These are phyloP conservation scores for Termitomyces eurrhizus DNA, from an alignment of 768 basidiomycete species.

Conservation along the genomic window DNA sequence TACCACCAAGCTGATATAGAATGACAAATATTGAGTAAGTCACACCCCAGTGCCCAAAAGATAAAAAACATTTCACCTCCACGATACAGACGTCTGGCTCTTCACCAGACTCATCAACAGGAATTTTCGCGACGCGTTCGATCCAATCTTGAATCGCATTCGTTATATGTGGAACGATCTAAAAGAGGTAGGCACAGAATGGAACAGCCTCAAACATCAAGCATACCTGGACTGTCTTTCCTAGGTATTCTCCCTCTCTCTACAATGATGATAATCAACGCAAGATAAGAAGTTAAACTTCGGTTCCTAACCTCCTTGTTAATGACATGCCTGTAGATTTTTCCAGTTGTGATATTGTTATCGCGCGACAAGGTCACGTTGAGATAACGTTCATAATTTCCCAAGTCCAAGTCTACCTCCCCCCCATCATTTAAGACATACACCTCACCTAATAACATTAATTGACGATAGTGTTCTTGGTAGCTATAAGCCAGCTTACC, in stretches of 20 bases:
- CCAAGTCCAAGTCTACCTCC: slow-evolving; percentile 95
- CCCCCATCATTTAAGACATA: slow-evolving; percentile 98
- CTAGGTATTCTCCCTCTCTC: slow-evolving; percentile 86
- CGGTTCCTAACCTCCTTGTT: slow-evolving; percentile 79
- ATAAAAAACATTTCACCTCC: slow-evolving; percentile 55
- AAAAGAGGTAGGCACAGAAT: background rate
- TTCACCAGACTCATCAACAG: slow-evolving; percentile 90
- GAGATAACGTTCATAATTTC: slow-evolving; percentile 98
- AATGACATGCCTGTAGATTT: slow-evolving; percentile 96
- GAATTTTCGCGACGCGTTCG: slow-evolving; percentile 88
- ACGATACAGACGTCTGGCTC: slow-evolving; percentile 97
- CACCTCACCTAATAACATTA: slow-evolving; percentile 65
- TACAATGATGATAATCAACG: slow-evolving; percentile 22
- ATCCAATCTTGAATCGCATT: slow-evolving; percentile 99
- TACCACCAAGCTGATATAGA: slow-evolving; percentile 81
- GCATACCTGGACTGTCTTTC: slow-evolving; percentile 91
- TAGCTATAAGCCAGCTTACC: slow-evolving; percentile 47
- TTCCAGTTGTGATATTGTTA: slow-evolving; percentile 98
- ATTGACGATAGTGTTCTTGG: background rate
- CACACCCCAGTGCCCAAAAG: background rate
- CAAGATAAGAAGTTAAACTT: background rate
- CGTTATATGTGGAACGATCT: slow-evolving; percentile 96
- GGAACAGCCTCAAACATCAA: background rate
- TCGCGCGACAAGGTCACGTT: slow-evolving; percentile 91
- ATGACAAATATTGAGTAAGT: background rate